Evolutionary conservation across 1,139 yeast genomes (phyloP).

Genomic region (Geotrichum siamense): DNA sequence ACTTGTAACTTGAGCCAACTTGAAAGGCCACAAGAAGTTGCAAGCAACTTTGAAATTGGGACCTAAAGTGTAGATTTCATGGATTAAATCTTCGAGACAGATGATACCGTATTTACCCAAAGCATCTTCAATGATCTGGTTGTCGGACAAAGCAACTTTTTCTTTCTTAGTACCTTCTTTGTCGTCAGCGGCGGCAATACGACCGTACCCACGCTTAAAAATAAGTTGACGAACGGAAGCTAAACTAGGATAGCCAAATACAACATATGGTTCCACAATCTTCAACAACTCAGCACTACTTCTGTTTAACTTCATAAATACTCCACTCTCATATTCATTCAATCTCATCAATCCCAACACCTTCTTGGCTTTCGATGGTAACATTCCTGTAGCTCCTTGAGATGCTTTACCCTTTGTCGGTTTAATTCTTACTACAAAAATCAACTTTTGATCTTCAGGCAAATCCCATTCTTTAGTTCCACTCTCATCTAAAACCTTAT

Average conservation of each 20-base stretch:
- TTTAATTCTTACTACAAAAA: constrained; percentile 97
- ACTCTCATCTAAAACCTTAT: constrained; percentile 92
- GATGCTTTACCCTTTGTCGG: constrained; percentile 99
- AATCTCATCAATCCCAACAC: constrained; percentile 96
- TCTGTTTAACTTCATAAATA: constrained; percentile 95
- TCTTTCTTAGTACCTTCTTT: too few species aligned
- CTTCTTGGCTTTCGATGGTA: constrained; percentile 80
- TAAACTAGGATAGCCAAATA: constrained; percentile 98
- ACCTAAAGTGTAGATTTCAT: constrained; percentile 97
- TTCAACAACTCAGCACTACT: constrained; percentile 95
- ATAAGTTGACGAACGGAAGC: constrained; percentile 92
- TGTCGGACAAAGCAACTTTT: constrained; percentile 85
- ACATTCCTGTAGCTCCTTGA: constrained; percentile 14
- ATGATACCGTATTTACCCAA: constrained; percentile 96
- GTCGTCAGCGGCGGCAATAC: constrained; percentile 78
- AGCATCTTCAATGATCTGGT: constrained; percentile 84
- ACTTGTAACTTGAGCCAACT: constrained; percentile 97
- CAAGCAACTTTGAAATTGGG: constrained; percentile 99
- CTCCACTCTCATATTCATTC: constrained; percentile 97
- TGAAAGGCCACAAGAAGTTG: constrained; percentile 99
- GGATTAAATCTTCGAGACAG: constrained; percentile 95
- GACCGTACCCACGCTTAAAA: constrained; percentile 99
- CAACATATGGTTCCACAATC: constrained; percentile 98
- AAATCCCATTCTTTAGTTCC: constrained; percentile 59
- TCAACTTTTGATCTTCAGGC: constrained; percentile 86